Evolutionary conservation across 768 basidiomycete genomes (phyloP), one percentile per base, ranked within the genome.

Genomic region (Suillus luteus): DNA sequence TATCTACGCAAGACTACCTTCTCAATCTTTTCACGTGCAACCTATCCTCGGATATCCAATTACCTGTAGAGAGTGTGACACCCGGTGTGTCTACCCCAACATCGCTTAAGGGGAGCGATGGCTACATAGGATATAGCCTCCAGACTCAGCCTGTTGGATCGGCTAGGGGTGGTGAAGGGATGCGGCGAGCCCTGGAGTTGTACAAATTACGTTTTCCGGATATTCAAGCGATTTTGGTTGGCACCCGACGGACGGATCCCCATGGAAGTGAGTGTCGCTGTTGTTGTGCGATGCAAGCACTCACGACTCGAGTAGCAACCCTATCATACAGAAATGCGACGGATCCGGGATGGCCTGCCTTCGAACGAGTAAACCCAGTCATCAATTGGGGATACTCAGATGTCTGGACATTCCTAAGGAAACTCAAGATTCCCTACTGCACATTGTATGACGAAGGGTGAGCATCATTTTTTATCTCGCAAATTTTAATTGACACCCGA

Each of bases 311-410:
- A 62, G 55, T 61, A 96, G 94, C 86, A 4, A 85, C 76, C n/a
- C 82, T 97, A 62, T 82, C 86, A 0, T 84, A 87, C 69, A 83
- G 85, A 61, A 89, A 88, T 66, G 90, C 86, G 74, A 97, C 95
- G 5, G 97, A 99, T 75, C 78, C 85, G 0, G 90, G 83, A 61
- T 99, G 97, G 97, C 96, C 97, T 8, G 69, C 73, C 5, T 95
- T 95, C 68, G 89, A 94, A 72, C 87, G 97, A 22, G 85, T 99
- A 22, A 96, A 99, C 72, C 97, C 97, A 0, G 91, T 99, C 69
- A 92, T 99, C 63, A 89, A 98, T 72, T 99, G 97, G 97, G 82
- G 87, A 1, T 99, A 99, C 76, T 73, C 77, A 11, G 87, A 96
- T 66, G 86, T 99, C 5, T 99, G 97, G 97, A 78, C 79, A 2